phyloP scores from a whole-genome alignment of 2,329 filamentous ascomycete species.

The Diaporthe nobilis region DNA sequence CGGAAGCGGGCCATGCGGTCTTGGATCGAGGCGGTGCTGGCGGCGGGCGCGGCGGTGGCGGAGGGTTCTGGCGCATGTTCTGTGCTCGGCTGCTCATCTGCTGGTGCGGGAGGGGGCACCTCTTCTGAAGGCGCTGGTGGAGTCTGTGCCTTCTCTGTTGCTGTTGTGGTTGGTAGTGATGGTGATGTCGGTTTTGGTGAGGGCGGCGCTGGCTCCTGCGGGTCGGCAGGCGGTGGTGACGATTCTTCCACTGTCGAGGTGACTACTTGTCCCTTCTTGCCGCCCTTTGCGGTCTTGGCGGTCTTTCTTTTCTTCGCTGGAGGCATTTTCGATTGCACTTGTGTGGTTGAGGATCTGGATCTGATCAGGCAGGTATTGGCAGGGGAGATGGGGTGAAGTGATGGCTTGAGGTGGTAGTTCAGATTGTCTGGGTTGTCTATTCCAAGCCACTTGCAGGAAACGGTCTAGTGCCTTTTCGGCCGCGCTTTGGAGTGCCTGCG shows the following conservation, averaged over 20 bases:
- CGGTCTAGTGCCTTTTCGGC: not conserved
- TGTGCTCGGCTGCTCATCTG: conserved; percentile 28
- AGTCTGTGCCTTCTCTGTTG: conserved; percentile 31
- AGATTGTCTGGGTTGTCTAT: not conserved
- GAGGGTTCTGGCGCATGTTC: conserved; percentile 27
- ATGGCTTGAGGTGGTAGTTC: not conserved
- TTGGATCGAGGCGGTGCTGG: conserved; percentile 62
- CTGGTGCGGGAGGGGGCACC: conserved; percentile 33
- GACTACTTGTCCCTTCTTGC: conserved; percentile 36
- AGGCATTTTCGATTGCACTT: conserved; percentile 45
- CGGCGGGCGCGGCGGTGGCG: conserved; percentile 45
- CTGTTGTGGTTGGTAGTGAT: conserved; percentile 1
- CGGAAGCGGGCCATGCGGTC: conserved; percentile 88
- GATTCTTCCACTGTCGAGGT: conserved; percentile 37
- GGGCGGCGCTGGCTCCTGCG: conserved; percentile 30
- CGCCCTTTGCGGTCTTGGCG: conserved; percentile 38
- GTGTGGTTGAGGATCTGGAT: conserved; percentile 19
- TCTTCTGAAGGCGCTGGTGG: conserved; percentile 36
- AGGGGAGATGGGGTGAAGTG: not conserved
- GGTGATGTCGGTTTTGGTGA: not conserved
- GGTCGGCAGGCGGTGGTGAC: conserved; percentile 36
- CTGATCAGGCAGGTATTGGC: conserved; percentile 14
- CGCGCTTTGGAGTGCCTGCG: too few relatives aligned
- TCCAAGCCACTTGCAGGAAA: not conserved
- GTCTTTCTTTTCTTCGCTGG: conserved; percentile 52